phyloP scores from a whole-genome alignment of 1,139 yeast species.

The Kodamaea ohmeri region DNA sequence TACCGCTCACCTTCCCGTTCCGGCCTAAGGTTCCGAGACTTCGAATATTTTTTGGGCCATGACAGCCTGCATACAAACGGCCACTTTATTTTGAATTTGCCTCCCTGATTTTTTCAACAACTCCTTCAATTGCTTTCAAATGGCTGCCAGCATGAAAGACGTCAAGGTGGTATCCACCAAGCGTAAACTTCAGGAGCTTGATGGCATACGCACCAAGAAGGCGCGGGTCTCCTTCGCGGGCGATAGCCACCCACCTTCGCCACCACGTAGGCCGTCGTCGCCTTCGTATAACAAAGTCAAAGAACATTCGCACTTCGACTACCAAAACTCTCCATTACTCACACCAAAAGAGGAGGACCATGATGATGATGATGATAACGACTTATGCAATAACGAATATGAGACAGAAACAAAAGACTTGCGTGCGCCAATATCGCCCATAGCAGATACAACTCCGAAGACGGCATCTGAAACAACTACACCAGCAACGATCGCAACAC shows the following conservation, averaged over 20 bases:
- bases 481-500: conserved; percentile 3
- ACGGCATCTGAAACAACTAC: conserved; percentile 12
- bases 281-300: conserved; percentile 7
- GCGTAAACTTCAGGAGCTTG: conserved; percentile 35
- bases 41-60: too few species aligned
- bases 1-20: too few species aligned
- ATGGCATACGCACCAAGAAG: conserved; percentile 31
- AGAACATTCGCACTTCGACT: conserved; percentile 11
- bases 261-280: conserved; percentile 8
- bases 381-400: conserved; percentile 9
- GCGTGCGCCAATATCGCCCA: too few species aligned
- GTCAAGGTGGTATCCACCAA: conserved; percentile 22
- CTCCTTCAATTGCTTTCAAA: conserved; percentile 12
- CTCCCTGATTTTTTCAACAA: conserved; percentile 10
- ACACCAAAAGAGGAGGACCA: conserved; percentile 47
- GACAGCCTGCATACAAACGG: conserved; percentile 6
- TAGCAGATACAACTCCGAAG: conserved; percentile 11
- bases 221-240: conserved; percentile 5
- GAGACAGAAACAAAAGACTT: conserved; percentile 14
- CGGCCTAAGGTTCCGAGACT: too few species aligned
- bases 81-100: conserved; percentile 7
- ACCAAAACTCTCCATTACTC: conserved; percentile 36
- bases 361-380: conserved; percentile 17
- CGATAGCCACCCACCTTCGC: not conserved
- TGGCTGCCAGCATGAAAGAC: conserved; percentile 30